These are phyloP conservation scores for Dissophora ornata DNA, from an alignment of 192 early-diverging fungal species.

Conservation along the genomic window DNA sequence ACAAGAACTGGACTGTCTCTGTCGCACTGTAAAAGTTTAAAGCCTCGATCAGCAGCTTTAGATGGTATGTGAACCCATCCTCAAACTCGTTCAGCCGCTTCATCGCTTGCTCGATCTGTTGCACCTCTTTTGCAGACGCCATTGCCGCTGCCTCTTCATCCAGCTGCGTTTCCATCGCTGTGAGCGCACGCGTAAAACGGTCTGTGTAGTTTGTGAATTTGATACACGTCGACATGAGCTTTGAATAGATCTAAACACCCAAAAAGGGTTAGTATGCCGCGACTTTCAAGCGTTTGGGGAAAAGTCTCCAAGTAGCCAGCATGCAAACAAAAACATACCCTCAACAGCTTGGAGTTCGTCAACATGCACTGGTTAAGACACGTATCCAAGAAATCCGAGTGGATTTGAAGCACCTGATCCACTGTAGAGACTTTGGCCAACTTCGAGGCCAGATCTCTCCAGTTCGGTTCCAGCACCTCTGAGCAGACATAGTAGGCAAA, in stretches of 20 bases:
- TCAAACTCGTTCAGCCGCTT: conserved; percentile 67
- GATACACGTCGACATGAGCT: conserved; percentile 68
- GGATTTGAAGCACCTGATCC: conserved; percentile 84
- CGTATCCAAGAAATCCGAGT: conserved; percentile 85
- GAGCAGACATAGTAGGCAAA: conserved; percentile 89
- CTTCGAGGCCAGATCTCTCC: conserved; percentile 74
- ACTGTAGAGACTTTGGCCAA: conserved; percentile 80
- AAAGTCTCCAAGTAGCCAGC: too few relatives aligned
- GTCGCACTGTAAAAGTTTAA: conserved; percentile 83
- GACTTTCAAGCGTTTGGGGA: too few relatives aligned
- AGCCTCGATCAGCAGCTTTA: conserved; percentile 78
- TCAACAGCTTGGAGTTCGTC: conserved; percentile 82
- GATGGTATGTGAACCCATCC: conserved; percentile 69
- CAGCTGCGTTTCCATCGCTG: conserved; percentile 52
- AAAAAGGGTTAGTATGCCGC: too few relatives aligned
- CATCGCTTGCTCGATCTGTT: conserved; percentile 55
- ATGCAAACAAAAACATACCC: too few relatives aligned
- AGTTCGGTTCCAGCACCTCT: conserved; percentile 95
- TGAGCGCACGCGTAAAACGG: conserved; percentile 59
- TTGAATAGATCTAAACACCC: conserved; percentile 70
- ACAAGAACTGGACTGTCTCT: conserved; percentile 70
- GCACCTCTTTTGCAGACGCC: conserved; percentile 49
- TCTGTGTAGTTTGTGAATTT: conserved; percentile 69
- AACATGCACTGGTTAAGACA: conserved; percentile 94
- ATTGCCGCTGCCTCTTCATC: conserved; percentile 34